Evolutionary conservation across 306 rosid species (phyloP), one percentile per base, ranked within the genome.

Genomic region (Quercus cerris): DNA sequence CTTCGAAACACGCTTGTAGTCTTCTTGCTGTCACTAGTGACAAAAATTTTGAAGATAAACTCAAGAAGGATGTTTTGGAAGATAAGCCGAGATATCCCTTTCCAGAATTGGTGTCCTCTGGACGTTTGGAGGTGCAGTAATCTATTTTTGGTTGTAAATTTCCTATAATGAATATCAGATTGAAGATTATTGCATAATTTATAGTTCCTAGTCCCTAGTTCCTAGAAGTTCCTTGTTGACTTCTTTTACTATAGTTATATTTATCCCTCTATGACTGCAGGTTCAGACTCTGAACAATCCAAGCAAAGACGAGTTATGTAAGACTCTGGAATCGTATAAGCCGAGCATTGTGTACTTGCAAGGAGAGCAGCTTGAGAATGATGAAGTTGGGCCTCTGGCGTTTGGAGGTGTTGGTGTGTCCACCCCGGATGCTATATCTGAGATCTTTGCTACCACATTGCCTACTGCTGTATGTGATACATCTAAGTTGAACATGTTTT

Each of bases 61-160:
- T 55, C 70, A 74, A 63, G 57, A 78, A 81, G 68, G 94, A 88
- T 68, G 79, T 67, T 23, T 56, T 71, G 6, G 88, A 68, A 67
- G 75, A 84, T 81, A 84, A 77, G 38, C 82, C 12, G 41, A 83
- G 62, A 19, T 96, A 75, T 77, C 99, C 97, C 15, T 88, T 91
- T 54, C 99, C 97, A 3, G 97, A 88, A 83, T 72, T 91, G 55
- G 83, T 83, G 71, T 90, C 98, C 56, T 86, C 94, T 0, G 98
- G 99, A 62, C 98, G 98, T 71, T 91, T 96, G 80, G 99, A 96
- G 99, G 99, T 96, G 81, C 84, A 23, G 13, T 68, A n/a, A 15
- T 68, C 17, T 2, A 73, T 4, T 59, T 51, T 35, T 9, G 30
- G 81, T 51, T 86, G 49, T 75, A 33, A 38, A 44, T 38, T 18